Base-by-base conservation (phyloP, 371 early-diverging fungal species). In the Lichtheimia hyalospora region DNA sequence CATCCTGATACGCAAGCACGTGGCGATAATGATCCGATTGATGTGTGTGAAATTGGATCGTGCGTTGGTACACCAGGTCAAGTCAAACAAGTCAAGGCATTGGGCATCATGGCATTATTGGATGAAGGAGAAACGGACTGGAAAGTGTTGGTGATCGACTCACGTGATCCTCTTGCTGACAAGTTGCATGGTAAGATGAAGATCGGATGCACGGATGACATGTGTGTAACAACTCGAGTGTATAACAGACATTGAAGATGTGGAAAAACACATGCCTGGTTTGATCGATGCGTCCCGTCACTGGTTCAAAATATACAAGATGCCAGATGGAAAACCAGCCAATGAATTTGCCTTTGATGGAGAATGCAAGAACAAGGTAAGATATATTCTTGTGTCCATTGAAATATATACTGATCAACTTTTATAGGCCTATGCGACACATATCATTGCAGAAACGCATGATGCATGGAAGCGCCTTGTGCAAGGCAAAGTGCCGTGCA, bases 301-400 rank as follows among this genome's bases (percentile, higher is more conserved):
- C 71, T 99, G 99, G 99, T 98, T 99, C 92, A 92, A 94, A 67
- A 89, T 96, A 74, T 99, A 99, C 89, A 99, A 99, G 86, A 92
- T 99, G 73, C 99, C 99, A 25, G 99, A 99, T 84, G 98, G 98
- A 57, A 99, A 99, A 85, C 94, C 94, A 54, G 95, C 92, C 77
- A 99, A 99, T 85, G 80, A 89, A 75, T 99, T 99, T 83, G 99
- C 98, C 43, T 96, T 99, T 77, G 80, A 85, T 70, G 99, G 98
- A 58, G 84, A 92, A 74, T 92, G 91, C 70, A 89, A 90, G 77
- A 84, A 92, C 75, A 90, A 80, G 68, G 84, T 82, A 62, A 61
- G 23, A 44, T 27, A 59, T 34, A 21, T 4, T 16, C 41, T 21
- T 2, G 34, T 27, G 27, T 14, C 53, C 16, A 16, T 1, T 44